Percentiles rank a stretch among this genome's conserved stretches.
These are phyloP conservation scores for Cryphonectria carpinicola DNA, from an alignment of 2,329 filamentous ascomycete genomes.

Conservation along the genomic window DNA sequence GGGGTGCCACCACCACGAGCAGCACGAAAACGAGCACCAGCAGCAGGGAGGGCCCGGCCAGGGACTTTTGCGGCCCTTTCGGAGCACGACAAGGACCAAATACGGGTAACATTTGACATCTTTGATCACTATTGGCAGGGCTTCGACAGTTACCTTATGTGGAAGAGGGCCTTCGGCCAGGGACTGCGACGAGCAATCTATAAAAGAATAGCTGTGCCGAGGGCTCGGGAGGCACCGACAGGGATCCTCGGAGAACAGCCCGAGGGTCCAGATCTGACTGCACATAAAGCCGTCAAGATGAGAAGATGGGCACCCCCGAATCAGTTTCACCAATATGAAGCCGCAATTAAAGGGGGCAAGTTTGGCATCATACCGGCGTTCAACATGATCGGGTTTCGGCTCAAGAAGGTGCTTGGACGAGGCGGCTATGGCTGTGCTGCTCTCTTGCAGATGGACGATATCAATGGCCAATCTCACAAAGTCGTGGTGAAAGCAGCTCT, in stretches of 20 bases:
- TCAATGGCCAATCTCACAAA: background rate
- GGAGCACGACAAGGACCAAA: background rate
- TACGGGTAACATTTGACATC: background rate
- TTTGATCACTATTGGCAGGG: background rate
- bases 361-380: background rate
- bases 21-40: no score
- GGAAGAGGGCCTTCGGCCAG: background rate
- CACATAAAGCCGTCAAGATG: background rate
- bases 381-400: background rate
- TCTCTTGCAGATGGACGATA: background rate
- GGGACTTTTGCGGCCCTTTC: background rate
- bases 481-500: background rate
- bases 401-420: background rate
- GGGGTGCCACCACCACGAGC: no score
- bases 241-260: background rate
- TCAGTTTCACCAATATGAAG: background rate
- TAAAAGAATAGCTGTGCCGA: background rate
- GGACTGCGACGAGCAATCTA: background rate
- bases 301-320: background rate
- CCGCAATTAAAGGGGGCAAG: background rate
- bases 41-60: background rate
- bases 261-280: background rate
- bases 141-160: background rate
- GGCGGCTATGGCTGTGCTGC: background rate
- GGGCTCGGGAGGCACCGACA: background rate